These are phyloP conservation scores for Aspergillus sp. DNA, from an alignment of 2,329 filamentous ascomycete genomes.

Conservation along the genomic window DNA sequence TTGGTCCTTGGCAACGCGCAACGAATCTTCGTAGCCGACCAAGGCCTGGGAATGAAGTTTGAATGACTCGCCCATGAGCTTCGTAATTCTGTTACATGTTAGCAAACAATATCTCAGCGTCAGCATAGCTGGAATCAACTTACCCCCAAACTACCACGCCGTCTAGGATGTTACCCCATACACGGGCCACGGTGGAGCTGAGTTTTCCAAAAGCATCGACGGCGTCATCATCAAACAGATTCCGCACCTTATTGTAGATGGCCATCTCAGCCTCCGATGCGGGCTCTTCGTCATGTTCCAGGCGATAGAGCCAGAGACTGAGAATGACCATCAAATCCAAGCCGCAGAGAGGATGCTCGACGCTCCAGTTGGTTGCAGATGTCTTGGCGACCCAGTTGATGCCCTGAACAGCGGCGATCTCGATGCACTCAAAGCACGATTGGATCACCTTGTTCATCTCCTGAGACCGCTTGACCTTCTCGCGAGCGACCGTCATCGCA, in stretches of 20 bases:
- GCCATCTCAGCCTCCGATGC: constrained; percentile 45
- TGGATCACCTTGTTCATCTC: constrained; percentile 99
- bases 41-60: constrained; percentile 94
- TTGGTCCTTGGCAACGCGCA: constrained; percentile 43
- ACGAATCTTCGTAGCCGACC: constrained; percentile 81
- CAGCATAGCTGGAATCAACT: constrained; percentile 49
- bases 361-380: constrained; percentile 97
- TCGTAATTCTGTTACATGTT: constrained; percentile 54
- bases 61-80: constrained; percentile 97
- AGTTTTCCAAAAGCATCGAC: constrained; percentile 82
- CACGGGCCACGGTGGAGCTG: constrained; percentile 89
- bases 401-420: constrained; percentile 89
- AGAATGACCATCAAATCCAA: constrained; percentile 98
- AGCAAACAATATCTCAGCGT: constrained; percentile 35
- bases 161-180: constrained; percentile 98
- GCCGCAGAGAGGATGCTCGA: constrained; percentile 94
- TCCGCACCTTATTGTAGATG: constrained; percentile 69
- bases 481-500: constrained; percentile 91
- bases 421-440: constrained; percentile 96
- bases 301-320: constrained; percentile 95
- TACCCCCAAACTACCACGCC: constrained; percentile 99
- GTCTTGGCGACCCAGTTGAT: constrained; percentile 98
- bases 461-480: constrained; percentile 89
- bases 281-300: constrained; percentile 97
- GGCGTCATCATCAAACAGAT: constrained; percentile 82